Evolutionary conservation across 106 monocot species (phyloP).

Genomic region (Dactylorhiza incarnata): DNA sequence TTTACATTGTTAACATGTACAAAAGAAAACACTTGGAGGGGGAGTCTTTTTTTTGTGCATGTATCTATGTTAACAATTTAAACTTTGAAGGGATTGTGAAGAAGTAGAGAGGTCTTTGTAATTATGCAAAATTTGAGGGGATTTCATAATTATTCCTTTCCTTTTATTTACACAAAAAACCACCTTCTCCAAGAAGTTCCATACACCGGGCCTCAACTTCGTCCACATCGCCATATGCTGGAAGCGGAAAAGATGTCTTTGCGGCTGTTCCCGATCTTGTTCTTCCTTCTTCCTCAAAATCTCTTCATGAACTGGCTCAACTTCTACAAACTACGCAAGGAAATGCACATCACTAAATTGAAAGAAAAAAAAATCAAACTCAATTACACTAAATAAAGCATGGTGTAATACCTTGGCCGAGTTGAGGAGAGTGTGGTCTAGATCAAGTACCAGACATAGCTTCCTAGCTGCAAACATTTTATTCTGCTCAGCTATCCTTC

Average conservation of each 20-base stretch:
- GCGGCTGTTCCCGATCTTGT: conserved; percentile 54
- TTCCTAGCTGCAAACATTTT: conserved; percentile 79
- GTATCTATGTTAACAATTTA: no score
- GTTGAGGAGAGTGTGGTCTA: conserved; percentile 98
- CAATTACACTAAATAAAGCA: not conserved
- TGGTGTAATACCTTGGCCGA: conserved; percentile 77
- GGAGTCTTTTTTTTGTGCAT: no score
- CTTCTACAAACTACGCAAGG: conserved; percentile 62
- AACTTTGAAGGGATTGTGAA: not conserved
- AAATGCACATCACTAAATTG: conserved; percentile 22
- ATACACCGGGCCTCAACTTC: conserved; percentile 88
- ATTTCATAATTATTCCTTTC: not conserved
- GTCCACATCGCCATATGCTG: conserved; percentile 99
- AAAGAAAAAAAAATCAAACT: not conserved
- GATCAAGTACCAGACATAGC: conserved; percentile 88
- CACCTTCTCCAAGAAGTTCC: conserved; percentile 97
- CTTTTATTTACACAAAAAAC: not conserved
- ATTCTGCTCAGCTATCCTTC: conserved; percentile 89
- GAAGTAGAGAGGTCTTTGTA: not conserved
- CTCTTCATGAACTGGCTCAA: conserved; percentile 78
- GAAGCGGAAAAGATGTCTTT: conserved; percentile 71
- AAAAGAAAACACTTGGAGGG: no score
- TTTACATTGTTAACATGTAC: no score
- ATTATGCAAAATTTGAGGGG: no score
- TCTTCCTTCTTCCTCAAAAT: conserved; percentile 87